Percentiles rank a stretch among this genome's conserved stretches.
Conservation (phyloP, 352 stramenopile genomes). For the Nothophytophthora sp. region DNA sequence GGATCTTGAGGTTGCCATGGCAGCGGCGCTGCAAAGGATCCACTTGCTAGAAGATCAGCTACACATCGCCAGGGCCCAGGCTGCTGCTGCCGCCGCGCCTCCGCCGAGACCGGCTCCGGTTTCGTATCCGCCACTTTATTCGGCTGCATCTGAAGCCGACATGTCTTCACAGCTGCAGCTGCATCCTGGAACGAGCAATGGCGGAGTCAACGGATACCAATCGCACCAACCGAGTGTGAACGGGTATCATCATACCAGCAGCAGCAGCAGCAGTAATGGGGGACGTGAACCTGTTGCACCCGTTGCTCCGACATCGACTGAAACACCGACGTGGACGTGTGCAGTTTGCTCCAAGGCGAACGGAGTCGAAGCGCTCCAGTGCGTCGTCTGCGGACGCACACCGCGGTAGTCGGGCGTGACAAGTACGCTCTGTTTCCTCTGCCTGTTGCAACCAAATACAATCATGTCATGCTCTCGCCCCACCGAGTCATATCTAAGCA, state of each 20-base stretch:
- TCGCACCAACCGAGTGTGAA: conserved; percentile 11
- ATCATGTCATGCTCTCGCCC: too few species aligned
- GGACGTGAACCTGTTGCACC: too few species aligned
- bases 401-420: conserved; percentile 24
- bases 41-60: conserved; percentile 59
- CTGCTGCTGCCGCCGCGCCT: too few species aligned
- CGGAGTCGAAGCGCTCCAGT: conserved; percentile 41
- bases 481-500: too few species aligned
- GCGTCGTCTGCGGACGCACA: conserved; percentile 68
- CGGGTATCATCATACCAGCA: conserved; percentile 19
- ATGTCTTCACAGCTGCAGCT: conserved; percentile 10
- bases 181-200: background rate
- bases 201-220: conserved; percentile 2
- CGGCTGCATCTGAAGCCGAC: conserved; percentile 16
- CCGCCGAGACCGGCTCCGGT: conserved; percentile 15
- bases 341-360: conserved; percentile 78
- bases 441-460: too few species aligned
- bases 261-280: conserved; percentile 17
- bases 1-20: conserved; percentile 64
- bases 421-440: background rate
- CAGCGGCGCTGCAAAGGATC: conserved; percentile 49
- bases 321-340: conserved; percentile 77
- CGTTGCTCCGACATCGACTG: too few species aligned
- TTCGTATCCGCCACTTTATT: conserved; percentile 36
- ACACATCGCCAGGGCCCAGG: conserved; percentile 11